Evolutionary conservation across 306 rosid species (phyloP).

Genomic region (Quercus parvula): DNA sequence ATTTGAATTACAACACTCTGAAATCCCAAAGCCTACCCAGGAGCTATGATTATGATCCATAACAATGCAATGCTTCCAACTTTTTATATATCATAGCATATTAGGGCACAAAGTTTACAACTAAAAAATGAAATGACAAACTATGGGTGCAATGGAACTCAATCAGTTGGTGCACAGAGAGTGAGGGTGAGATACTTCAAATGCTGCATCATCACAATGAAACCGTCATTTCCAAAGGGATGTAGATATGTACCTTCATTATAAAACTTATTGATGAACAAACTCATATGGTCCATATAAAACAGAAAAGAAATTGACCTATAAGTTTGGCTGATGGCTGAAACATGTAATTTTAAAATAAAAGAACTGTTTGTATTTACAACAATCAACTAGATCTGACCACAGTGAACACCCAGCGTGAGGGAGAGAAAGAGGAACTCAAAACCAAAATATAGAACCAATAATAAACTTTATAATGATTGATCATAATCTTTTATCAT

Average conservation of each 20-base stretch:
- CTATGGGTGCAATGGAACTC: not conserved
- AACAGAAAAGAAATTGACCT: not conserved
- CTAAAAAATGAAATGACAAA: not conserved
- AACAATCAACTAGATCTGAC: not conserved
- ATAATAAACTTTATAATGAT: not conserved
- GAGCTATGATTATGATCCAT: not conserved
- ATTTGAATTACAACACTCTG: not conserved
- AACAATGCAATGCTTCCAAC: not conserved
- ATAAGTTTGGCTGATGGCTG: too few relatives aligned
- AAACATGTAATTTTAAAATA: too few relatives aligned
- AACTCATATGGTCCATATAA: not conserved
- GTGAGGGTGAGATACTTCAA: not conserved
- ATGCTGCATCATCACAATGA: not conserved
- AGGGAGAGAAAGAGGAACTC: not conserved
- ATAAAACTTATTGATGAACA: not conserved
- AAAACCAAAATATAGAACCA: slow-evolving; percentile 1
- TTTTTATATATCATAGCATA: not conserved
- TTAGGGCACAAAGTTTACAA: not conserved
- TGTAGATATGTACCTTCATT: not conserved
- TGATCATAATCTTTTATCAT: not conserved
- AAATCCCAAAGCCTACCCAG: not conserved
- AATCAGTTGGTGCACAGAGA: not conserved
- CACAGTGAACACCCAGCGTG: not conserved
- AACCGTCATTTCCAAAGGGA: not conserved
- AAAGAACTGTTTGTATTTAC: not conserved